A percentile compares a stretch with the other conserved stretches of the same genome.
Evolutionary conservation across 23 red algal species (phyloP).

Genomic region (Gracilaria domingensis): DNA sequence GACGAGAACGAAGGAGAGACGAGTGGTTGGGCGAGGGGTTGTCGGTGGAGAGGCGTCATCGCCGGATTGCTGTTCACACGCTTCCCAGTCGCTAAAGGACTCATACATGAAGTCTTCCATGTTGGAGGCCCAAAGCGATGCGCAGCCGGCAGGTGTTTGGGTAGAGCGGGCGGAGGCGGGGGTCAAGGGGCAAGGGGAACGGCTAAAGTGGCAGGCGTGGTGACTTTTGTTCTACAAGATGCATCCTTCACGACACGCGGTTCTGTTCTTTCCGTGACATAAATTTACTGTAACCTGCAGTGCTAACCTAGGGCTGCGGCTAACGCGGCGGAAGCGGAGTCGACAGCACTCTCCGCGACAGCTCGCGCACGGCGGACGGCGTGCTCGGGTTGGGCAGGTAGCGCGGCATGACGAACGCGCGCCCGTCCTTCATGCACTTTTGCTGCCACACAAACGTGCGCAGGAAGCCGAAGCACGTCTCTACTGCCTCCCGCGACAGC

Average conservation of each 20-base stretch:
- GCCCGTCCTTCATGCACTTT: not conserved
- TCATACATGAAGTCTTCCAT: not conserved
- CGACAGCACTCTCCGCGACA: not conserved
- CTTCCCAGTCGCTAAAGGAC: constrained; percentile 17
- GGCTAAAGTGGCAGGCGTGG: too few species aligned
- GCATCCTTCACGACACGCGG: too few species aligned
- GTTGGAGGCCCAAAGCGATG: too few species aligned
- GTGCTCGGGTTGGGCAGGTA: not conserved
- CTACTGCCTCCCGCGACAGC: not conserved
- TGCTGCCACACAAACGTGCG: constrained; percentile 5
- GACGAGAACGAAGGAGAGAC: constrained; percentile 15
- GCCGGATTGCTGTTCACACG: not conserved
- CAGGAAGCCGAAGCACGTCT: constrained; percentile 6
- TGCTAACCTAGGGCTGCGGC: too few species aligned
- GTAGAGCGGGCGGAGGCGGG: too few species aligned
- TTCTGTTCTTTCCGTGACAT: too few species aligned
- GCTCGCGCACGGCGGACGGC: constrained; percentile 9
- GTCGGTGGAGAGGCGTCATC: not conserved
- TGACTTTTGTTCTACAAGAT: too few species aligned
- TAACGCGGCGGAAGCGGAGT: not conserved
- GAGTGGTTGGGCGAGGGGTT: not conserved
- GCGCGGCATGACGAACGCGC: not conserved
- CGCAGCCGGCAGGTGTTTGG: too few species aligned
- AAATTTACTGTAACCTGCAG: too few species aligned
- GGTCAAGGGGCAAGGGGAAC: too few species aligned